Evolutionary conservation across 2,329 filamentous ascomycete genomes (phyloP), one percentile per base, ranked within the genome.

Genomic region (Zymoseptoria tritici): DNA sequence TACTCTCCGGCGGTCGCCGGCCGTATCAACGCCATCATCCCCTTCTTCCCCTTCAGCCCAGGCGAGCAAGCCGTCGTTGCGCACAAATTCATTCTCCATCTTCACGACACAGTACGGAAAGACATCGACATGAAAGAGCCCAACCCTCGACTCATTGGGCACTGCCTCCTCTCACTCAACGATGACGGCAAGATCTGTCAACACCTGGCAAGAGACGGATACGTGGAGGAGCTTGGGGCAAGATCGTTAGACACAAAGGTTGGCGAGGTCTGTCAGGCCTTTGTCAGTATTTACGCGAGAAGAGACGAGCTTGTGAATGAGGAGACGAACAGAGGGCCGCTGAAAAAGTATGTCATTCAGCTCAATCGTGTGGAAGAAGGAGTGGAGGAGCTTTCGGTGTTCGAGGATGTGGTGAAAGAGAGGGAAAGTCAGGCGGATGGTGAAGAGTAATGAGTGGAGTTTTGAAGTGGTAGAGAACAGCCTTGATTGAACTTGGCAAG

Each of bases 1-100:
- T 56, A 21, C 31, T 46, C 49, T 11, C 55, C 55, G 9, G 55
- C 76, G 1, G 60, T 80, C n/a, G 72, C 77, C 0, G 74, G 77
- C 5, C 73, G 77, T 1, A 74, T 81, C 11, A 73, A 71, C 0
- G 68, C 66, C 6, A 72, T 79, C 53, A 62, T 79, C 8, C 77
- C 77, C 0, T 79, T 79, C 66, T 65, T 79, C 19, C 75, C 74
- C 1, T 79, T 80, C 64, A 73, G 71, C 1, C 58, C 60, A 1
- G 60, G 57, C 1, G 78, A 80, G 62, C 71, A 75, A 59, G 74
- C 73, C 1, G 73, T 79, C 0, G 68, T 80, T 1, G 75, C 72
- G 0, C 77, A 81, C 64, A 78, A 76, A 63, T 74, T 68, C 56
- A 58, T 81, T 4, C 70, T 76, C 9, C 68, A 76, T 16, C 64